Base-by-base conservation (phyloP, 495 filamentous ascomycete species). In the Hyaloscypha hepaticicola region DNA sequence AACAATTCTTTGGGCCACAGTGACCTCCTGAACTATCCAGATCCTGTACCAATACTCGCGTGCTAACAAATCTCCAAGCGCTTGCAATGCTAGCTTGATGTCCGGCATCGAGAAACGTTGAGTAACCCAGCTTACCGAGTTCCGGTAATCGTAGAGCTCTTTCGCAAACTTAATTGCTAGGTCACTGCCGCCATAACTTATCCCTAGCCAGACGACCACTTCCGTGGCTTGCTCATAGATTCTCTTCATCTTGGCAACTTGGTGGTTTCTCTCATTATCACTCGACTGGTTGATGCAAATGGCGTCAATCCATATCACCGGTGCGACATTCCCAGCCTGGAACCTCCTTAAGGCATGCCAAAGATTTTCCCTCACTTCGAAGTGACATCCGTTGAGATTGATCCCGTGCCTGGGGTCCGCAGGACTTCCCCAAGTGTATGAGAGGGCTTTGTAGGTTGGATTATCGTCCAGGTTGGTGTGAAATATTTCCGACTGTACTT, bases 121-220 rank as follows among this genome's bases (percentile, higher is more conserved):
- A 22, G 25, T 25, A 16, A 26, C 8, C 22, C 19, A 55, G 9
- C 5, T 26, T 19, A 52, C 16, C 41, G 51, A 16, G 14, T 62
- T 26, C 22, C 27, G 12, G 25, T 21, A 21, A 16, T 62, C 5
- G 8, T 53, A 34, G 19, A 45, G 25, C n/a, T 41, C 48, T 12
- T 45, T 1, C 5, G 19, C 27, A 0, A 52, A 9, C 19, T 55
- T 2, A 19, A 62, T 29, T 11, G 60, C 48, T 3, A 26, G 16
- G 4, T 34, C 19, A 25, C 60, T 50, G 6, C 2, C 3, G 6
- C n/a, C 48, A 19, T 29, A 0, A n/a, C 29, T 45, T 25, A 38
- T 4, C 24, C 64, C 67, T 21, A 70, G 64, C 65, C 65, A 70
- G 11, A 67, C 64, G 8, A 41, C 38, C 4, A 67, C 67, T 5